These are phyloP conservation scores for Fremontodendron californicum DNA, from an alignment of 345 rosid genomes.

Conservation along the genomic window DNA sequence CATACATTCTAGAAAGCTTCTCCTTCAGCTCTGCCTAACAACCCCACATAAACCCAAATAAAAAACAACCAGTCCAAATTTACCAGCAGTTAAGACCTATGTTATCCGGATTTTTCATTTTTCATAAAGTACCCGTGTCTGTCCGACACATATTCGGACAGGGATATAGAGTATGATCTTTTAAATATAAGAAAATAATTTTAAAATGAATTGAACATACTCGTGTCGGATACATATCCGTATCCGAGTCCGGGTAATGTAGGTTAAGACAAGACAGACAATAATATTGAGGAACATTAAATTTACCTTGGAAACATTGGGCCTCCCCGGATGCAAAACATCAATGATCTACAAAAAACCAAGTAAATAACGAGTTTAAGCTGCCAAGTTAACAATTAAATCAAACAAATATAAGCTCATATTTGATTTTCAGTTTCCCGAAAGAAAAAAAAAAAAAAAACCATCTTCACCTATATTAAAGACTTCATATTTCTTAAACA, in stretches of 20 bases:
- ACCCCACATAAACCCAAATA: neutral
- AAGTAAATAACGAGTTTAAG: neutral
- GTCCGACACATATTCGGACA: too few relatives aligned
- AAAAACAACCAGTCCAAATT: too few relatives aligned
- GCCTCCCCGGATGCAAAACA: slow-evolving; percentile 7
- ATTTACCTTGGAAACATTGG: neutral
- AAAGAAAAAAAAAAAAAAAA: too few relatives aligned
- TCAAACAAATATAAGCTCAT: neutral
- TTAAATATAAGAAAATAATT: too few relatives aligned
- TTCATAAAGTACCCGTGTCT: too few relatives aligned
- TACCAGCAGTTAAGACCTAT: too few relatives aligned
- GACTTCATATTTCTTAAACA: neutral
- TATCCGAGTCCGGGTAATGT: too few relatives aligned
- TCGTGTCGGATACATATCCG: too few relatives aligned
- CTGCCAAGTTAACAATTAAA: too few relatives aligned
- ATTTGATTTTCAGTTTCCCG: neutral
- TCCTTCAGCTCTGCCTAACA: neutral
- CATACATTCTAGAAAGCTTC: neutral
- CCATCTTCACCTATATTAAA: neutral
- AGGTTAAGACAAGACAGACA: neutral
- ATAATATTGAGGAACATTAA: neutral
- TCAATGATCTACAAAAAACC: neutral
- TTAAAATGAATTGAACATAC: too few relatives aligned
- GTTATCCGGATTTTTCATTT: too few relatives aligned
- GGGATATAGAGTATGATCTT: too few relatives aligned